phyloP scores from a whole-genome alignment of 1,284 basidiomycete genomes.

The Sparassis latifolia region DNA sequence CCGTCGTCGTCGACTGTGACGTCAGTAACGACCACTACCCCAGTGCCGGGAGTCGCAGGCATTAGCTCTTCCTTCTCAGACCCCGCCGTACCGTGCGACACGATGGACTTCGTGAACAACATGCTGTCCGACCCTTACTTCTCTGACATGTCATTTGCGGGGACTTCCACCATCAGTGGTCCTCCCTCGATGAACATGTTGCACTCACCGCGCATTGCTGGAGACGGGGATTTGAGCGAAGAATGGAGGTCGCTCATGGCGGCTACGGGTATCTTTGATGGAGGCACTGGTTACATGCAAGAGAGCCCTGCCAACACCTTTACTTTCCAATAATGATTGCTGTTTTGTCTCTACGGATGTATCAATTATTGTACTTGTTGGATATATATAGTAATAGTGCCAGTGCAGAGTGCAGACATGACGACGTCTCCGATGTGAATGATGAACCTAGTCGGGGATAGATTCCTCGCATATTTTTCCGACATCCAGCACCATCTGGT shows the following conservation, averaged over 20 bases:
- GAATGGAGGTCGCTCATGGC: slow-evolving; percentile 28
- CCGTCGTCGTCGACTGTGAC: background rate
- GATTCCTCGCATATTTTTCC: slow-evolving; percentile 31
- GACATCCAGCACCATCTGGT: slow-evolving; percentile 56
- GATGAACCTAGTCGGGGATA: too few species aligned
- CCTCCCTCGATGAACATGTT: slow-evolving; percentile 7
- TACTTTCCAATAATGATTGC: too few species aligned
- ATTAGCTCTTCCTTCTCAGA: background rate
- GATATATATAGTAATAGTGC: too few species aligned
- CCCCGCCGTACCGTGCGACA: background rate
- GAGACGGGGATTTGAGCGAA: slow-evolving; percentile 20
- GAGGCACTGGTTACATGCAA: slow-evolving; percentile 7
- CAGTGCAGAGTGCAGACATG: too few species aligned
- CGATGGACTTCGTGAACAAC: slow-evolving; percentile 7
- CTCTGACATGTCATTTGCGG: background rate
- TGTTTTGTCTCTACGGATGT: too few species aligned
- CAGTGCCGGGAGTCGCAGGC: too few species aligned
- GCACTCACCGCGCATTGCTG: slow-evolving; percentile 10
- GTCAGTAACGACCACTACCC: background rate
- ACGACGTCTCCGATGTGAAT: too few species aligned
- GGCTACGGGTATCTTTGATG: slow-evolving; percentile 23
- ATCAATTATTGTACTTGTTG: too few species aligned
- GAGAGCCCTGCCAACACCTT: too few species aligned
- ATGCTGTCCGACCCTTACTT: slow-evolving; percentile 4
- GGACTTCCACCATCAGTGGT: slow-evolving; percentile 2